Evolutionary conservation across 305 asterid genomes (phyloP).

Genomic region (Petunia hybrid): DNA sequence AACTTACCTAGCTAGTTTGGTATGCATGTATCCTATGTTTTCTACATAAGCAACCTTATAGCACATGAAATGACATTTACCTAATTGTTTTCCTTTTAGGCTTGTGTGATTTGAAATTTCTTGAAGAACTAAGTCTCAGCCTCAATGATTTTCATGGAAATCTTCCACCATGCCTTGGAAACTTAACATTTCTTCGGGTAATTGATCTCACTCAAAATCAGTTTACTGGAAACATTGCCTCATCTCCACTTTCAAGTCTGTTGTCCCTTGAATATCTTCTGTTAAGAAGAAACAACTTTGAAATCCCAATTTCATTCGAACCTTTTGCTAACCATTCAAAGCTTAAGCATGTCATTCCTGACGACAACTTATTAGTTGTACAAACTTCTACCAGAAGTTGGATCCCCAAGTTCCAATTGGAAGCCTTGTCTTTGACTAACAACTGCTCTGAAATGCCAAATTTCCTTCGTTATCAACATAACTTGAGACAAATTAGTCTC

Average conservation of each 20-base stretch:
- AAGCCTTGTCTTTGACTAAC: neutral
- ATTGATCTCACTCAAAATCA: conserved; percentile 25
- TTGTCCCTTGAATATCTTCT: conserved; percentile 29
- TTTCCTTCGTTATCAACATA: conserved; percentile 17
- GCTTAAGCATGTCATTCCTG: conserved; percentile 16
- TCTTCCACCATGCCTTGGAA: conserved; percentile 34
- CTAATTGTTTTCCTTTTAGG: conserved; percentile 25
- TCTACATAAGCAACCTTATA: neutral
- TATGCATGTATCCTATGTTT: neutral
- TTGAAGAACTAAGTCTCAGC: conserved; percentile 30
- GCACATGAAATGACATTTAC: no score
- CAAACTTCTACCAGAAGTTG: neutral
- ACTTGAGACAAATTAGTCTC: conserved; percentile 19
- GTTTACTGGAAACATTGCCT: conserved; percentile 34
- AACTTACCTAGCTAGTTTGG: neutral
- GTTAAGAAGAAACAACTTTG: conserved; percentile 26
- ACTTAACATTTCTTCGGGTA: conserved; percentile 32
- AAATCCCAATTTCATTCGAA: conserved; percentile 23
- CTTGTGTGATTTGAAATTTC: conserved; percentile 28
- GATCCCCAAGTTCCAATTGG: conserved; percentile 21
- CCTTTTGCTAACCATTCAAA: conserved; percentile 32
- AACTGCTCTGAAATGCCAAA: neutral
- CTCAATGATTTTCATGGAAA: conserved; percentile 22
- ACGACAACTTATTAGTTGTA: neutral
- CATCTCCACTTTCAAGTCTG: neutral